Evolutionary conservation across 2,329 filamentous ascomycete species (phyloP).

Genomic region (Fusarium chaquense): DNA sequence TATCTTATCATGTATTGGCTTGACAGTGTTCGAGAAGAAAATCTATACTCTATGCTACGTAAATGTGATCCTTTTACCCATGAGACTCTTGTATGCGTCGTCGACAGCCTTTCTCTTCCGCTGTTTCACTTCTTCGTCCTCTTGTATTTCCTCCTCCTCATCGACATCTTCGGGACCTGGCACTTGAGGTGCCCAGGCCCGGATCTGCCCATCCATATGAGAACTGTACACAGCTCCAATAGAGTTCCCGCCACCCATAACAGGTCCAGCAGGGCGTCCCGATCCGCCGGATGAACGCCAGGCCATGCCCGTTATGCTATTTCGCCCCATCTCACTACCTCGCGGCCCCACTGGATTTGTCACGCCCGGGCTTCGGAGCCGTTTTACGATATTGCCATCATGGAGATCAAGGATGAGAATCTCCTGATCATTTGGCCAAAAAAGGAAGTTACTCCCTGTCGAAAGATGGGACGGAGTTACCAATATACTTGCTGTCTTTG

Average conservation of each 20-base stretch:
- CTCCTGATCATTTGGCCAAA: conserved; percentile 86
- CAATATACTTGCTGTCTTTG: conserved; percentile 71
- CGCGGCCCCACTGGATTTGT: conserved; percentile 56
- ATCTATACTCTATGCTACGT: conserved; percentile 43
- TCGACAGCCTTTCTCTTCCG: conserved; percentile 83
- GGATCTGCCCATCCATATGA: conserved; percentile 86
- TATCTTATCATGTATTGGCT: conserved; percentile 1
- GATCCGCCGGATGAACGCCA: conserved; percentile 77
- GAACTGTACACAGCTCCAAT: conserved; percentile 77
- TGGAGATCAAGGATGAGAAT: conserved; percentile 84
- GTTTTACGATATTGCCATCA: conserved; percentile 78
- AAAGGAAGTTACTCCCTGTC: conserved; percentile 72
- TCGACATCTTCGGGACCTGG: conserved; percentile 64
- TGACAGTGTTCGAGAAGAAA: not conserved
- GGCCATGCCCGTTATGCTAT: conserved; percentile 78
- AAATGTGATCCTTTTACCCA: conserved; percentile 77
- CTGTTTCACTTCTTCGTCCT: conserved; percentile 61
- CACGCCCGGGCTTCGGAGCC: conserved; percentile 74
- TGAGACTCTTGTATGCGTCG: conserved; percentile 82
- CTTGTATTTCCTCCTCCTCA: conserved; percentile 57
- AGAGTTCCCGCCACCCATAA: conserved; percentile 68
- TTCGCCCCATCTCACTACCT: conserved; percentile 68
- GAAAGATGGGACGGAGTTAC: conserved; percentile 71
- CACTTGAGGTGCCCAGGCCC: conserved; percentile 77
- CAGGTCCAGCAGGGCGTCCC: conserved; percentile 67